Conservation (phyloP, 2,329 filamentous ascomycete genomes). For the Cucurbitaria berberidis region DNA sequence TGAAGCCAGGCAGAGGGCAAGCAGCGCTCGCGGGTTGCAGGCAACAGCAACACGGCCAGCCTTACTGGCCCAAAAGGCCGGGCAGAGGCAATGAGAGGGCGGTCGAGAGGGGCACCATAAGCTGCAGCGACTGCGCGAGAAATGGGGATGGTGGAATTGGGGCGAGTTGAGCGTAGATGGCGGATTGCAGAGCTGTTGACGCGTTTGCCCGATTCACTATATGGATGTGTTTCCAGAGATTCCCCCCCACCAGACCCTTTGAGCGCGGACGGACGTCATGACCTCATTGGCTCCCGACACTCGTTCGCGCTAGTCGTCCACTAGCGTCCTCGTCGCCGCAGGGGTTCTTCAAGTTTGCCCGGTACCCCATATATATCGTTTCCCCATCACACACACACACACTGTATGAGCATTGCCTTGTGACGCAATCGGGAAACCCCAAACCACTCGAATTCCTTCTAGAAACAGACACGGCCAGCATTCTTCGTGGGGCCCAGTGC, state of each 20-base stretch:
- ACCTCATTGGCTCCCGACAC: constrained; percentile 10
- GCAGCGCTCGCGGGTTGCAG: constrained; percentile 21
- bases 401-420: no score
- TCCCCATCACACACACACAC: no score
- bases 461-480: no score
- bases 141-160: constrained; percentile 3
- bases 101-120: constrained; percentile 33
- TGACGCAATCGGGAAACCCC: no score
- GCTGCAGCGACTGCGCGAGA: constrained; percentile 19
- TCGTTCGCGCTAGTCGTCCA: constrained; percentile 3
- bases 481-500: no score
- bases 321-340: neutral
- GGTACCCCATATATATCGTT: no score
- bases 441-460: no score
- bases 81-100: constrained; percentile 21
- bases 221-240: constrained; percentile 1
- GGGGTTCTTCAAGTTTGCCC: neutral
- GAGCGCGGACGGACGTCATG: constrained; percentile 5
- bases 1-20: constrained; percentile 30
- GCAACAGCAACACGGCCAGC: constrained; percentile 33
- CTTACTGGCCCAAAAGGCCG: constrained; percentile 31
- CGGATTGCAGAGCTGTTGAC: constrained; percentile 71
- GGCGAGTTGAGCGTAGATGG: constrained; percentile 57
- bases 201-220: constrained; percentile 8
- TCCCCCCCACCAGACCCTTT: constrained; percentile 12